Evolutionary conservation across 139 green algal species (phyloP).

Genomic region (Asterochloris sp.): DNA sequence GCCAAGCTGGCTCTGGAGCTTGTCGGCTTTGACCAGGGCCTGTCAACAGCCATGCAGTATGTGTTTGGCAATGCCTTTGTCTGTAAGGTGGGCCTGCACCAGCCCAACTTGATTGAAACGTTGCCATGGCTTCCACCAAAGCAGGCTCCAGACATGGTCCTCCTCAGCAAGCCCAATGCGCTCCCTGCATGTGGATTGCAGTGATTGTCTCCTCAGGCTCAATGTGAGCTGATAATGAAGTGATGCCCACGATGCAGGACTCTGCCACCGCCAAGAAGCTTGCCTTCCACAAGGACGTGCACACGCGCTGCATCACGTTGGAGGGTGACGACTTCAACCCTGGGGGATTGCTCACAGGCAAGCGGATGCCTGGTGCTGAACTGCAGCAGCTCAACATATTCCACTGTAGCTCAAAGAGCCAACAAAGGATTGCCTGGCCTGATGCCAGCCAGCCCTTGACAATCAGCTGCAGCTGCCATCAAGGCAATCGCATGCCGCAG

Average conservation of each 20-base stretch:
- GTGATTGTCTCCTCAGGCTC: no score
- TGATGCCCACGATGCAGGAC: constrained; percentile 53
- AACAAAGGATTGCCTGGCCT: neutral
- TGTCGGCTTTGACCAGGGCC: constrained; percentile 67
- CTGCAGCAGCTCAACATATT: neutral
- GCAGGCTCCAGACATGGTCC: no score
- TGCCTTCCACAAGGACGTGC: constrained; percentile 86
- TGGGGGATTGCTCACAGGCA: constrained; percentile 60
- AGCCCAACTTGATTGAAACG: no score
- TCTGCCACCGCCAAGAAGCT: constrained; percentile 83
- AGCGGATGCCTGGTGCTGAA: neutral
- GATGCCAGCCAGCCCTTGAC: neutral
- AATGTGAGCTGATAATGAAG: no score
- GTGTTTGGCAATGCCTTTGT: constrained; percentile 92
- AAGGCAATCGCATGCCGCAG: no score
- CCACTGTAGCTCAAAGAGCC: neutral
- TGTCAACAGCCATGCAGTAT: constrained; percentile 89
- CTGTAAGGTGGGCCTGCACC: constrained; percentile 68
- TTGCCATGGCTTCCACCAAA: no score
- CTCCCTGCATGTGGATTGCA: no score
- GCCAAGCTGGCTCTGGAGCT: constrained; percentile 83
- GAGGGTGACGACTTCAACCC: constrained; percentile 98
- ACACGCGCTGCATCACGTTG: constrained; percentile 85
- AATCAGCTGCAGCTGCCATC: no score
- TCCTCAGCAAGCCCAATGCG: no score